Evolutionary conservation across 73 alveolate genomes (phyloP).

Genomic region (Symbiodinium natans): DNA sequence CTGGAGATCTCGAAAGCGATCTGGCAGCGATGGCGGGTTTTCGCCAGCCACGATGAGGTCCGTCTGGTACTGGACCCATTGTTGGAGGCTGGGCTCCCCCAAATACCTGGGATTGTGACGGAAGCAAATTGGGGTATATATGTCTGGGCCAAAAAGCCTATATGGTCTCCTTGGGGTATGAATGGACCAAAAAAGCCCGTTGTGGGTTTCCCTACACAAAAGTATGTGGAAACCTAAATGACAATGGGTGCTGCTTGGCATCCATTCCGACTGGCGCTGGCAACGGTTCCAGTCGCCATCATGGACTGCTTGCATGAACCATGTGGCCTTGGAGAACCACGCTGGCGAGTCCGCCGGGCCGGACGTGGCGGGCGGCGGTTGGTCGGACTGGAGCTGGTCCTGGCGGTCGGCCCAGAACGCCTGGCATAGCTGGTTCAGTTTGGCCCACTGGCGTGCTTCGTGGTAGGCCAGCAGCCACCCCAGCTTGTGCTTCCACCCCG

Average conservation of each 20-base stretch:
- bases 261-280: not conserved
- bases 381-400: not conserved
- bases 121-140: not conserved
- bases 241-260: not conserved
- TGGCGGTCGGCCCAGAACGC: not conserved
- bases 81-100: not conserved
- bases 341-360: not conserved
- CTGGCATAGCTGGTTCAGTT: not conserved
- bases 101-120: not conserved
- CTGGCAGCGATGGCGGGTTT: not conserved
- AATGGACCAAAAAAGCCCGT: not conserved
- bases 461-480: not conserved
- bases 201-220: no score
- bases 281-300: not conserved
- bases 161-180: no score
- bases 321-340: not conserved
- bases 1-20: not conserved
- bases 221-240: not conserved
- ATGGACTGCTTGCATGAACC: not conserved
- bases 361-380: not conserved
- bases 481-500: not conserved
- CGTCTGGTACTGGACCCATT: not conserved
- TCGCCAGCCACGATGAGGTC: not conserved
- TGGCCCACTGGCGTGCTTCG: not conserved
- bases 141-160: no score